Percentiles rank a stretch among this genome's conserved stretches.
phyloP scores from a whole-genome alignment of 257 asterid genomes.

The Eustoma russellianum region DNA sequence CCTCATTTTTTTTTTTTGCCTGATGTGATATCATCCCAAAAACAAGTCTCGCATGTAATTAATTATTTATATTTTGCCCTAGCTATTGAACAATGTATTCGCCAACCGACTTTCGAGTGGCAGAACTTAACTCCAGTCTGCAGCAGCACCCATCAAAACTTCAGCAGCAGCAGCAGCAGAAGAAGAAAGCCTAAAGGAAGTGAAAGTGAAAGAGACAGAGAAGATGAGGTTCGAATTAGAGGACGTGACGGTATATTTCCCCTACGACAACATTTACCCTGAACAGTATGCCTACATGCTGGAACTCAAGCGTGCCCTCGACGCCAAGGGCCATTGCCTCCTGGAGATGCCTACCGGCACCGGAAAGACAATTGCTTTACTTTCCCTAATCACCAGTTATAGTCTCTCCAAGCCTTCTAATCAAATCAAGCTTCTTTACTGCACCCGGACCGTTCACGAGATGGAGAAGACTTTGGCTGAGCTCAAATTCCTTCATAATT shows the following conservation, averaged over 20 bases:
- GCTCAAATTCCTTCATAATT: conserved; percentile 60
- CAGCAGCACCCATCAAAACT: no score
- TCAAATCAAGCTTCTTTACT: conserved; percentile 66
- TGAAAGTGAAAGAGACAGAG: neutral
- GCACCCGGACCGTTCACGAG: conserved; percentile 97
- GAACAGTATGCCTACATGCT: conserved; percentile 91
- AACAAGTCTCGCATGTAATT: no score
- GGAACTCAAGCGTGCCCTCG: conserved; percentile 89
- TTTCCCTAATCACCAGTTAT: conserved; percentile 86
- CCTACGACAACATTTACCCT: conserved; percentile 90
- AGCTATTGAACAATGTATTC: no score
- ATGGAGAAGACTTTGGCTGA: conserved; percentile 98
- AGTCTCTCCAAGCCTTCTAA: conserved; percentile 61
- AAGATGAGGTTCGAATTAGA: conserved; percentile 87
- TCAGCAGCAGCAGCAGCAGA: no score
- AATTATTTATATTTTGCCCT: no score
- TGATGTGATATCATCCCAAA: no score
- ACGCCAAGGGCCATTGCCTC: conserved; percentile 89
- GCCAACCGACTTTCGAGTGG: no score
- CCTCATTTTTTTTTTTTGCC: no score
- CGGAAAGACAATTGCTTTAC: conserved; percentile 85
- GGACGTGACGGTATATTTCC: conserved; percentile 87
- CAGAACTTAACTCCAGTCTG: no score
- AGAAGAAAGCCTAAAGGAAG: no score
- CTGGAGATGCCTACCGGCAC: conserved; percentile 99